A percentile compares a stretch with the other conserved stretches of the same genome.
Conservation (phyloP, 805 yeast species). For the Myxozyma lipomycoides region DNA sequence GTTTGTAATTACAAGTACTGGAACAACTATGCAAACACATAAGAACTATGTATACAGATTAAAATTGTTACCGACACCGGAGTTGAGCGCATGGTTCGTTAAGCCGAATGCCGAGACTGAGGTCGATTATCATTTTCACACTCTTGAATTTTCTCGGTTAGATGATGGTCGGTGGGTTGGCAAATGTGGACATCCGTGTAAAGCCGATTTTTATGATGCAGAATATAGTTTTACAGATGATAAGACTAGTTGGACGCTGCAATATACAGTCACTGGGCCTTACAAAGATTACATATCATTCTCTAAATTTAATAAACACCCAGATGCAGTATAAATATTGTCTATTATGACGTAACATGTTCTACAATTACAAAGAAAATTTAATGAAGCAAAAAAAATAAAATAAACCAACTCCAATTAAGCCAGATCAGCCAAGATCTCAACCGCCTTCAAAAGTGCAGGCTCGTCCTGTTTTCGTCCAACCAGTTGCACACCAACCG, state of each 20-base stretch:
- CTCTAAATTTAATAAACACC: too few species aligned
- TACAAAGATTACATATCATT: not conserved
- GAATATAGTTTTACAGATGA: not conserved
- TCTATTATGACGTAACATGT: too few species aligned
- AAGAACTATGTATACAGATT: not conserved
- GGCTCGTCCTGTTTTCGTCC: slow-evolving; percentile 30
- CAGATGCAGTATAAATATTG: too few species aligned
- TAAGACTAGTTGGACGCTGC: not conserved
- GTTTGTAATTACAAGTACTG: not conserved
- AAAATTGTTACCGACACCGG: not conserved
- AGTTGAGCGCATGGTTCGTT: not conserved
- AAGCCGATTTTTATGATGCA: not conserved
- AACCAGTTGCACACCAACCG: slow-evolving; percentile 30
- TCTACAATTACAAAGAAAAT: not conserved
- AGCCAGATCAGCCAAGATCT: slow-evolving; percentile 10
- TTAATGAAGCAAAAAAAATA: too few species aligned
- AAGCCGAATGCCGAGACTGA: not conserved
- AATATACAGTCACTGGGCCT: not conserved
- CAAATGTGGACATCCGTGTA: not conserved
- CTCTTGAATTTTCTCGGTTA: not conserved
- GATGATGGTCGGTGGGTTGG: not conserved
- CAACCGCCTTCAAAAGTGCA: slow-evolving; percentile 16
- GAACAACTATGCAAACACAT: not conserved
- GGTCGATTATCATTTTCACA: not conserved
- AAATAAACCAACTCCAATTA: not conserved